Evolutionary conservation across 495 filamentous ascomycete species (phyloP).

Genomic region (Thermochaetoides thermophila): DNA sequence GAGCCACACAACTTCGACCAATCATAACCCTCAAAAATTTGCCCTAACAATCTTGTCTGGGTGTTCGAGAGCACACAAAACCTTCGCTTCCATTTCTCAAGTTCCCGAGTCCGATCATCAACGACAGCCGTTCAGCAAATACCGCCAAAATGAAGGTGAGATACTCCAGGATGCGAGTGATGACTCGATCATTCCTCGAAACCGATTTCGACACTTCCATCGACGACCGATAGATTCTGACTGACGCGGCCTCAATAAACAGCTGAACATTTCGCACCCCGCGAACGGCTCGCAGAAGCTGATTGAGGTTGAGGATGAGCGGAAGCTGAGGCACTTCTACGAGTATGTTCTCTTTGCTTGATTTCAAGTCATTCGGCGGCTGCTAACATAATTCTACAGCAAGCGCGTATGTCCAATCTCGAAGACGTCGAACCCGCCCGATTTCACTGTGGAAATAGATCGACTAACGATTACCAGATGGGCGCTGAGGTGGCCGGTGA

Average conservation of each 20-base stretch:
- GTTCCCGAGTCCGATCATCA: constrained; percentile 13
- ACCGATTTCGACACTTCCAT: too few species aligned
- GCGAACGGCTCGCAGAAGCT: constrained; percentile 98
- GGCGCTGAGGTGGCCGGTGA: constrained; percentile 90
- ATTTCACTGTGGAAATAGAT: background rate
- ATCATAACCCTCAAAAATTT: constrained; percentile 12
- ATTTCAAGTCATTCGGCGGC: too few species aligned
- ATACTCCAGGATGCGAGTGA: background rate
- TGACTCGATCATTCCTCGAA: background rate
- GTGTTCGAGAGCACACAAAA: constrained; percentile 19
- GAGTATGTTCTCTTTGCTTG: constrained; percentile 39
- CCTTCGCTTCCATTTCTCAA: constrained; percentile 16
- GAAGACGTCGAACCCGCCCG: constrained; percentile 3
- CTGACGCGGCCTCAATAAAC: constrained; percentile 22
- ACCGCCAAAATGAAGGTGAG: constrained; percentile 27
- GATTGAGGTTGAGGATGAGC: constrained; percentile 97
- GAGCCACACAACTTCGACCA: too few species aligned
- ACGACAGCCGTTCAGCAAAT: constrained; percentile 19
- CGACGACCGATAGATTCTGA: too few species aligned
- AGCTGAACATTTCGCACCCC: constrained; percentile 97
- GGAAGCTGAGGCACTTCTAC: constrained; percentile 47
- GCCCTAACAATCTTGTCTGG: constrained; percentile 17
- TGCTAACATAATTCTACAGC: constrained; percentile 12
- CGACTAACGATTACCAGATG: constrained; percentile 50
- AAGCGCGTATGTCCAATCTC: constrained; percentile 22